phyloP scores from a whole-genome alignment of 306 rosid species.

The Aeschynomene evenia region DNA sequence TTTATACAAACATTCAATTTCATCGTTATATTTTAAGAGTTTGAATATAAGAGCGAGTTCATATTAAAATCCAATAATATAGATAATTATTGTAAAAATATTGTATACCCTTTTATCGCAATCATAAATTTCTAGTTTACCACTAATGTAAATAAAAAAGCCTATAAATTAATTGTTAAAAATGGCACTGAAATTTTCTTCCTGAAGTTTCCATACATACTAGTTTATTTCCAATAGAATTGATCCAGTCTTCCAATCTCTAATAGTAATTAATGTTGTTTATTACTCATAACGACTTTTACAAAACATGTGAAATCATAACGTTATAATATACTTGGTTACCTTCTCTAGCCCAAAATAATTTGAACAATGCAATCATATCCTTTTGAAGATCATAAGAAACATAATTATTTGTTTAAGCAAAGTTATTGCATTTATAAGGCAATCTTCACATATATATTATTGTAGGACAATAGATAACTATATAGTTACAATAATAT shows the following conservation, averaged over 20 bases:
- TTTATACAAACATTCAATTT: too few species aligned
- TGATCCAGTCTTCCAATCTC: not conserved
- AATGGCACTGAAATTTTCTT: not conserved
- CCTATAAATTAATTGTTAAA: not conserved
- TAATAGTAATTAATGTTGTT: not conserved
- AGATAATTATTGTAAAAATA: too few species aligned
- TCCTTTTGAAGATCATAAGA: not conserved
- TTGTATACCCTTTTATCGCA: too few species aligned
- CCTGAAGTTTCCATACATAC: not conserved
- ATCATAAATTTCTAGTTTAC: too few species aligned
- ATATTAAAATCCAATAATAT: too few species aligned
- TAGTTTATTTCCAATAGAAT: not conserved
- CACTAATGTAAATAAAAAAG: not conserved
- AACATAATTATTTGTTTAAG: not conserved
- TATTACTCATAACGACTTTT: not conserved
- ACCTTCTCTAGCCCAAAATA: not conserved
- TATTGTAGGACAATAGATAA: not conserved
- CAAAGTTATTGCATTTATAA: not conserved
- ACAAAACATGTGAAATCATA: not conserved
- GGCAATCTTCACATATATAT: not conserved
- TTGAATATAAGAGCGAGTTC: too few species aligned
- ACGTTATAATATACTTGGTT: not conserved
- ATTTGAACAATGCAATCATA: not conserved
- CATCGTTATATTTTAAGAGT: too few species aligned
- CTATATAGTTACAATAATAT: not conserved